Base-by-base conservation (phyloP, 208 protist genomes). In the Trypanosoma boissoni region DNA sequence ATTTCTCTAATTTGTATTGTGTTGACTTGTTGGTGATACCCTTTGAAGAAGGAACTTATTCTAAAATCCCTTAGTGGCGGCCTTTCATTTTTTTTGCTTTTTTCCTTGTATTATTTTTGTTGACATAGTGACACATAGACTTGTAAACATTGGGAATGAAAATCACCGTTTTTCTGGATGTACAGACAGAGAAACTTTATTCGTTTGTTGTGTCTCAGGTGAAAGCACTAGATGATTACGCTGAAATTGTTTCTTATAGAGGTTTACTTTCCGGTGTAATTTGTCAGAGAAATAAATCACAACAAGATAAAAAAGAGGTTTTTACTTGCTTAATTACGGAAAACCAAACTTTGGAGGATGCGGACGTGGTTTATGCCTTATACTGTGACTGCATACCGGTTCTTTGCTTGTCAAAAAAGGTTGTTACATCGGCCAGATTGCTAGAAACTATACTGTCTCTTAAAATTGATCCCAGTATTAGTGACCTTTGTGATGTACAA, bases 311-410 rank as follows among this genome's bases (percentile, higher is more conserved):
- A 28, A 41, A 37, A 4, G 42, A 54, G n/a, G 62, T 49, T 31
- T 80, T 85, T 56, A 60, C 71, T 24, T 88, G 80, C 71, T 89
- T 76, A 53, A 66, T 93, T 29, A 87, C 86, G 9, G 81, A 87
- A 41, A 49, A 43, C 10, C 50, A 84, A 50, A 76, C 69, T 3
- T 10, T 83, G 1, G 56, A 51, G 6, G 58, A 90, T 68, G 73
- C 80, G 1, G 83, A 91, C 49, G 74, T 85, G 36, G 72, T 60
- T 18, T 90, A 78, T 48, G 81, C 78, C 8, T 31, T 94, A 31
- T 94, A 80, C 50, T 67, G 62, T 34, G 71, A 58, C 2, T 65
- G 76, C 29, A 46, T 88, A 2, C 76, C 79, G 18, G 73, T 73
- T 12, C 66, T 94, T 0, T 62, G 59, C 9, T 41, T 65, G 6